Percentiles rank a stretch among this genome's conserved stretches.
These are phyloP conservation scores for Neopestalotiopsis sp. DNA, from an alignment of 2,329 filamentous ascomycete species.

Conservation along the genomic window DNA sequence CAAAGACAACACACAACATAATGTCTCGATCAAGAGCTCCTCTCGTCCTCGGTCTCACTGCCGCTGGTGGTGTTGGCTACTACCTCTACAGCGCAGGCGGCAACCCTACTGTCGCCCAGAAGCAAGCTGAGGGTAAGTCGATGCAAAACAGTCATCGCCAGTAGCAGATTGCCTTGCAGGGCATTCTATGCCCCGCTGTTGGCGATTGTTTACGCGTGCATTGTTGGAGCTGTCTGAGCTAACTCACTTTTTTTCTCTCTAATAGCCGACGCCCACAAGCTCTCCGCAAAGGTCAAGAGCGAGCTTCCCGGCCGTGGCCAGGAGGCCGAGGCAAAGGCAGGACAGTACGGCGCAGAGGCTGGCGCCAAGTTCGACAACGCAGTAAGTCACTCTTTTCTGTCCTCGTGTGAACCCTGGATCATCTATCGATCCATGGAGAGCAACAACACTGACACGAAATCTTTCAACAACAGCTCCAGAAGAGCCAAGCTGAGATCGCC, in stretches of 20 bases:
- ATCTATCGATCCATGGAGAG: neutral
- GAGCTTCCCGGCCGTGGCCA: constrained; percentile 68
- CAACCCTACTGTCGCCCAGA: constrained; percentile 80
- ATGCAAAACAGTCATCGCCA: too few relatives aligned
- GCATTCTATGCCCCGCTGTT: neutral
- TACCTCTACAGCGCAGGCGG: constrained; percentile 92
- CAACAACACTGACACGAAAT: constrained; percentile 33
- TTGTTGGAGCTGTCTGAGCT: neutral
- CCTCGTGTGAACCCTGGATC: neutral
- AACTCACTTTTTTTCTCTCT: neutral
- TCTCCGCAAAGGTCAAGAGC: constrained; percentile 69
- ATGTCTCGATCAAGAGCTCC: constrained; percentile 57
- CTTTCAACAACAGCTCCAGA: constrained; percentile 56
- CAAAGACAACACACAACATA: constrained; percentile 17
- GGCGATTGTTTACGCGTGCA: neutral
- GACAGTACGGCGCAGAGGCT: constrained; percentile 64
- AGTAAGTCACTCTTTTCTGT: constrained; percentile 54
- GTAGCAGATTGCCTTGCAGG: too few relatives aligned
- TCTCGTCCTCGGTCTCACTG: constrained; percentile 63
- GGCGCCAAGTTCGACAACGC: constrained; percentile 72
- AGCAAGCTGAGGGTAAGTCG: constrained; percentile 80
- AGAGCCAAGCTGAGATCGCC: constrained; percentile 67
- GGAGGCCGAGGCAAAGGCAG: constrained; percentile 68
- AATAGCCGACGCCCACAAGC: constrained; percentile 77
- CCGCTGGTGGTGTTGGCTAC: constrained; percentile 77